Conservation (phyloP, 139 green algal species). For the Axilococcus clingmanii region DNA sequence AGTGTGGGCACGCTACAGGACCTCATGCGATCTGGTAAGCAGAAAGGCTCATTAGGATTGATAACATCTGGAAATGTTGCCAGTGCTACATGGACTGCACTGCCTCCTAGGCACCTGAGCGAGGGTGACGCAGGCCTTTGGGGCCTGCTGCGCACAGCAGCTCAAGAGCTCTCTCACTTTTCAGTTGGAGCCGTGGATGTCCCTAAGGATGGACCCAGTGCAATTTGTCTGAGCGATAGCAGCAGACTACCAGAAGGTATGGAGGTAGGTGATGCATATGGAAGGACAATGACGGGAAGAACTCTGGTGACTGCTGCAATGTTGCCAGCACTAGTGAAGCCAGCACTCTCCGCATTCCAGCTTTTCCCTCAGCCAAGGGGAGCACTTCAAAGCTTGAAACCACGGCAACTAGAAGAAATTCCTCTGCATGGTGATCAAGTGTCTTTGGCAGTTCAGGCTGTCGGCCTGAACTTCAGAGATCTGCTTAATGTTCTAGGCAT, state of each 20-base stretch:
- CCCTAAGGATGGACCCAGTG: background rate
- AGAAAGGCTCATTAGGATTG: too few species aligned
- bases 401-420: constrained; percentile 4
- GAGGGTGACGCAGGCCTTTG: constrained; percentile 7
- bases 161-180: constrained; percentile 3
- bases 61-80: too few species aligned
- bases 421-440: constrained; percentile 10
- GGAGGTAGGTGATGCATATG: constrained; percentile 5
- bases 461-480: constrained; percentile 55
- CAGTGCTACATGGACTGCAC: background rate
- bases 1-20: too few species aligned
- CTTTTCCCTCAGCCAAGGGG: constrained; percentile 41
- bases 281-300: background rate
- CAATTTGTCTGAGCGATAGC: background rate
- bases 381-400: constrained; percentile 43
- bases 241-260: background rate
- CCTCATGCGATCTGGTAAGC: too few species aligned
- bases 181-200: constrained; percentile 7
- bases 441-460: constrained; percentile 31
- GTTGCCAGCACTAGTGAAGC: constrained; percentile 1
- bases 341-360: constrained; percentile 11
- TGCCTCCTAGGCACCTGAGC: background rate
- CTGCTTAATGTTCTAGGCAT: constrained; percentile 59
- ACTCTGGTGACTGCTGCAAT: constrained; percentile 5
- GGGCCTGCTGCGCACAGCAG: constrained; percentile 16